Evolutionary conservation across 331 rosid species (phyloP).

Genomic region (Ulmus americana): DNA sequence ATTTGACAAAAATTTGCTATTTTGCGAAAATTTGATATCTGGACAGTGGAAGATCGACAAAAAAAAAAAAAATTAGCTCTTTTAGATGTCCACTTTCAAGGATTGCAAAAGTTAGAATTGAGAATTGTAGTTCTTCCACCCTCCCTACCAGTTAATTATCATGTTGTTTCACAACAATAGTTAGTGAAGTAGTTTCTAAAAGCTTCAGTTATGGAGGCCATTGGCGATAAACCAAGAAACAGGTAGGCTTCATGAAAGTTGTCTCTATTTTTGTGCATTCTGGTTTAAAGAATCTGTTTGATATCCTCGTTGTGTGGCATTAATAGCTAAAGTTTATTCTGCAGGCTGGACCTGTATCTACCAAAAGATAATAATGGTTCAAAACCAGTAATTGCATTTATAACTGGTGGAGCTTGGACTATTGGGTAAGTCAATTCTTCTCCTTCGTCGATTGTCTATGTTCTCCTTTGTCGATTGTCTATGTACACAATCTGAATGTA

Average conservation of each 20-base stretch:
- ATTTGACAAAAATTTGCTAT: too few species aligned
- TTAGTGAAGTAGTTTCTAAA: too few species aligned
- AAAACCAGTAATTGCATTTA: conserved; percentile 87
- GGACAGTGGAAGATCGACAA: too few species aligned
- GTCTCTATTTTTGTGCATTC: neutral
- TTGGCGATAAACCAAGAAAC: conserved; percentile 93
- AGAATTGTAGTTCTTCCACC: too few species aligned
- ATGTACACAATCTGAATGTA: neutral
- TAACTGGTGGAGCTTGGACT: conserved; percentile 99
- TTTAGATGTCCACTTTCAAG: too few species aligned
- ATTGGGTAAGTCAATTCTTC: conserved; percentile 60
- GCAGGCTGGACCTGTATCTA: conserved; percentile 85
- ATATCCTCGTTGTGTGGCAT: conserved; percentile 14
- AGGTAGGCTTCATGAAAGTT: conserved; percentile 37
- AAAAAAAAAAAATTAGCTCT: too few species aligned
- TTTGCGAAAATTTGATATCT: too few species aligned
- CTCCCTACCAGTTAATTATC: too few species aligned
- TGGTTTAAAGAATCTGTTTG: conserved; percentile 11
- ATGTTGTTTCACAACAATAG: too few species aligned
- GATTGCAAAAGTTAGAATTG: too few species aligned
- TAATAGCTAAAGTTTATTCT: conserved; percentile 24
- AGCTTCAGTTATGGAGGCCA: too few species aligned
- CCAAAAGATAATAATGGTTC: conserved; percentile 59
- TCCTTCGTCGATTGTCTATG: neutral
- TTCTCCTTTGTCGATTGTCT: neutral